Evolutionary conservation across 164 flowering plant genomes (phyloP).

Genomic region (Macadamia integrifolia): DNA sequence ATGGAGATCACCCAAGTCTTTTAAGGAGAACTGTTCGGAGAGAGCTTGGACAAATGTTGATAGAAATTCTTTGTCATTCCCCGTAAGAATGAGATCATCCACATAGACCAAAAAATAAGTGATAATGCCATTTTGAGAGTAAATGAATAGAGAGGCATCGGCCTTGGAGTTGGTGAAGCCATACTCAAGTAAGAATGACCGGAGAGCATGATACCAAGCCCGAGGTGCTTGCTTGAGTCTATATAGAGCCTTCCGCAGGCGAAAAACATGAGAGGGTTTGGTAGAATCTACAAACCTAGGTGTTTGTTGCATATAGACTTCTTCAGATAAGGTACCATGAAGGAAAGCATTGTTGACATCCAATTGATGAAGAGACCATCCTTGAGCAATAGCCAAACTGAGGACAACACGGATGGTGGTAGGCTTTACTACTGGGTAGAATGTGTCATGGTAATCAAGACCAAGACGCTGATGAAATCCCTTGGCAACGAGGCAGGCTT

Average conservation of each 20-base stretch:
- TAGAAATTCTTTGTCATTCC: background rate
- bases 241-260: background rate
- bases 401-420: slow-evolving; percentile 14
- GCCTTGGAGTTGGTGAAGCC: slow-evolving; percentile 3
- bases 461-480: slow-evolving; percentile 16
- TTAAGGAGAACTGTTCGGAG: slow-evolving; percentile 3
- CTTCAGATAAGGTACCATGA: background rate
- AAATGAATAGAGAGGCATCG: slow-evolving; percentile 9
- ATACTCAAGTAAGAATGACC: background rate
- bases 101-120: slow-evolving; percentile 10
- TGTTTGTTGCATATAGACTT: background rate
- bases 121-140: background rate
- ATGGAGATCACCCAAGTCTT: slow-evolving; percentile 4
- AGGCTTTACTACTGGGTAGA: slow-evolving; percentile 19
- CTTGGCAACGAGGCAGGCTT: slow-evolving; percentile 16
- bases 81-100: slow-evolving; percentile 13
- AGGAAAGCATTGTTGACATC: slow-evolving; percentile 16
- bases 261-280: background rate
- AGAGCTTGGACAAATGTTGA: too few relatives aligned
- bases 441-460: slow-evolving; percentile 12
- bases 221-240: too few relatives aligned
- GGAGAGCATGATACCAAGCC: slow-evolving; percentile 7
- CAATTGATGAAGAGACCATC: slow-evolving; percentile 11
- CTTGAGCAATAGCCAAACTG: background rate
- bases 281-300: background rate